Evolutionary conservation across 2,329 filamentous ascomycete species (phyloP).

Genomic region (Colletotrichum horii): DNA sequence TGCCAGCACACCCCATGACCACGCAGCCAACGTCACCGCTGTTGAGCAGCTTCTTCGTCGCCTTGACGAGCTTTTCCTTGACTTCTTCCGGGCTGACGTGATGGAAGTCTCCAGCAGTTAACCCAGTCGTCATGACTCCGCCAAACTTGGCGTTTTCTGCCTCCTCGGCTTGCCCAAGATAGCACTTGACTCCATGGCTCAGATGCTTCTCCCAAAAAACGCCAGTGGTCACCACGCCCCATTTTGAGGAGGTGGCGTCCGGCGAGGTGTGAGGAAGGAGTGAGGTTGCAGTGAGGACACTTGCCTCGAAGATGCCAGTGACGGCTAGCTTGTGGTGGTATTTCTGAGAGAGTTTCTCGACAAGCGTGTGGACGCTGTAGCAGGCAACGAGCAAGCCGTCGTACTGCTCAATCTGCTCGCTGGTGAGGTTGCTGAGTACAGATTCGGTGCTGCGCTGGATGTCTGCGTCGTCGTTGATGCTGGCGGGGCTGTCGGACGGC

Average conservation of each 20-base stretch:
- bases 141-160: slow-evolving; percentile 63
- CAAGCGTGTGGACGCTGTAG: slow-evolving; percentile 84
- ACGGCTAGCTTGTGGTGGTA: slow-evolving; percentile 52
- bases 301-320: slow-evolving; percentile 88
- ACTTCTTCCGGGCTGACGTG: slow-evolving; percentile 70
- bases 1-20: slow-evolving; percentile 88
- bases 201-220: slow-evolving; percentile 82
- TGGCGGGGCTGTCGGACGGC: slow-evolving; percentile 65
- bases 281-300: slow-evolving; percentile 69
- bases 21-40: slow-evolving; percentile 67
- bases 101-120: slow-evolving; percentile 83
- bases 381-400: slow-evolving; percentile 88
- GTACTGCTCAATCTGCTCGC: slow-evolving; percentile 48
- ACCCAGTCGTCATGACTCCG: slow-evolving; percentile 81
- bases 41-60: slow-evolving; percentile 69
- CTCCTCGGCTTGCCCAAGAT: slow-evolving; percentile 58
- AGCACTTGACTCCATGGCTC: slow-evolving; percentile 64
- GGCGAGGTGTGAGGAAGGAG: slow-evolving; percentile 39
- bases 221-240: slow-evolving; percentile 90
- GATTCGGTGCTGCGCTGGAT: slow-evolving; percentile 66
- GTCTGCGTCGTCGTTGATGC: slow-evolving; percentile 79
- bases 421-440: slow-evolving; percentile 57
- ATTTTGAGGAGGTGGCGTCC: slow-evolving; percentile 48
- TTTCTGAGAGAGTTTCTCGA: slow-evolving; percentile 56
- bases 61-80: slow-evolving; percentile 67